Conservation (phyloP, 345 rosid species). For the Viola odorata region DNA sequence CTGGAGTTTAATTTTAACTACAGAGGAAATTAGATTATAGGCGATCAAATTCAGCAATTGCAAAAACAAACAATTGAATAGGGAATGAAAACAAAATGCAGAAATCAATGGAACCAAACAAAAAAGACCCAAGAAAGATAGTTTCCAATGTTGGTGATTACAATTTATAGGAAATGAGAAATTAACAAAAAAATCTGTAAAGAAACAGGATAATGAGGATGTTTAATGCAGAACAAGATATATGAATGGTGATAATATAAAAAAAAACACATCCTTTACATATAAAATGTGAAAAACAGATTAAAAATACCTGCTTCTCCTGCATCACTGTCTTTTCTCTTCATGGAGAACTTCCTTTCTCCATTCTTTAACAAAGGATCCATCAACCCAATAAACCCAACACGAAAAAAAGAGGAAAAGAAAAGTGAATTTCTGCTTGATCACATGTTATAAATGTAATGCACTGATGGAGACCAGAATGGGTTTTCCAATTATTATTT, state of each 20-base stretch:
- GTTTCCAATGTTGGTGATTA: too few relatives aligned
- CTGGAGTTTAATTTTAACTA: too few relatives aligned
- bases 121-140: too few relatives aligned
- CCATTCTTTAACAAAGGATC: conserved; percentile 39
- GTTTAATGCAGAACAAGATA: background rate
- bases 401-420: background rate
- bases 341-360: conserved; percentile 48
- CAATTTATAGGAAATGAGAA: background rate
- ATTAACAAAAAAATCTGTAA: background rate
- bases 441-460: background rate
- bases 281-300: background rate
- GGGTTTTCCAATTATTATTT: background rate
- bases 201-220: background rate
- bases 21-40: too few relatives aligned
- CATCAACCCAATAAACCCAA: conserved; percentile 24
- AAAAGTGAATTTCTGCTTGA: background rate
- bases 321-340: conserved; percentile 93
- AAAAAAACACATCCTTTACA: background rate
- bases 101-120: too few relatives aligned
- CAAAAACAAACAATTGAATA: too few relatives aligned
- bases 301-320: conserved; percentile 70
- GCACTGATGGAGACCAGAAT: background rate
- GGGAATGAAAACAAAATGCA: too few relatives aligned
- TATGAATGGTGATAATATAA: background rate
- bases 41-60: too few relatives aligned